Base-by-base conservation (phyloP, 2,329 filamentous ascomycete genomes). In the Talaromyces islandicus region DNA sequence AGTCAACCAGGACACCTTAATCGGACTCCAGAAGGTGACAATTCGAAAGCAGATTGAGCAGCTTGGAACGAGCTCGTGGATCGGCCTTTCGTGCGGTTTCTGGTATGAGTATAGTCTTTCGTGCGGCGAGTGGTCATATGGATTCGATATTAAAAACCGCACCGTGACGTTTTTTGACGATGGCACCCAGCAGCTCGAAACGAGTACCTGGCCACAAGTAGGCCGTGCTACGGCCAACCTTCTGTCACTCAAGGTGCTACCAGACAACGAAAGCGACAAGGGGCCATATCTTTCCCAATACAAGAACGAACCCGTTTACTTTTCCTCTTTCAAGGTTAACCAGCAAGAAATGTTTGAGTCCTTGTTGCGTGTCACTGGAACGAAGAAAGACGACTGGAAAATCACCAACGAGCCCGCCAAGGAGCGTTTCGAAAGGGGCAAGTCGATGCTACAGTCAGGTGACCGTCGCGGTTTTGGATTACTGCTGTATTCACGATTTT, bases 301-400 rank as follows among this genome's bases (percentile, higher is more conserved):
- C 66, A 71, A 73, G 7, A 84, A 86, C 69, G 77, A 79, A 57
- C 64, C 66, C 0, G 67, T 87, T 2, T 83, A 79, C 65, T 64
- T 87, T 14, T 78, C 76, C 9, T 85, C 82, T 61, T 90, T 88
- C 73, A 70, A 74, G 7, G 66, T 86, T 62, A 84, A 73, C 60
- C 88, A 90, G 70, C 78, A 79, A 12, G 86, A 90, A 4, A 89
- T 90, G 75, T 78, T 90, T 57, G 81, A 81, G 50, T 81, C 80
- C 17, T 71, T 87, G 11, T 78, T 86, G 65, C 80, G 81, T 0
- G 86, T 86, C 2, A 82, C 83, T 0, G 80, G 81, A 0, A 84
- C 82, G 0, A 81, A 73, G 1, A 82, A 86, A 41, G 72, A 70
- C 0, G 86, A 89, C 65, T 90, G 87, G 87, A 78, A 68, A 3